Conservation (phyloP, 306 rosid genomes). For the Vicia villosa region DNA sequence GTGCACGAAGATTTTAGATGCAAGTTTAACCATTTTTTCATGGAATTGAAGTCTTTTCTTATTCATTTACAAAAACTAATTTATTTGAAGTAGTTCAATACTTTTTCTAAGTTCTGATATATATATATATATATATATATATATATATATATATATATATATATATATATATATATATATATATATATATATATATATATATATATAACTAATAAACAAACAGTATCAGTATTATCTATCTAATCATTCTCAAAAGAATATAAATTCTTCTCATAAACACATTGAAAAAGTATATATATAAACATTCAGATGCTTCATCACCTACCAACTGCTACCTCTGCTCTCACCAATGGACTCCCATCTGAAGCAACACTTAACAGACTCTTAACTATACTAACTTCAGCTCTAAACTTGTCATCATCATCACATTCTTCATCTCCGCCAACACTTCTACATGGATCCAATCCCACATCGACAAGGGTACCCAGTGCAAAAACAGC, state of each 20-base stretch:
- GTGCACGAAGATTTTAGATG: neutral
- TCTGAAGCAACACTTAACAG: constrained; percentile 84
- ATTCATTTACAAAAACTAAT: neutral
- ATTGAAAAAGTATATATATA: neutral
- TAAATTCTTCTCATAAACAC: constrained; percentile 3
- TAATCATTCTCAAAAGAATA: constrained; percentile 19
- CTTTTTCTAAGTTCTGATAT: constrained; percentile 7
- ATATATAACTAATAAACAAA: neutral
- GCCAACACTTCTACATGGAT: constrained; percentile 65
- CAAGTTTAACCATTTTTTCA: constrained; percentile 2
- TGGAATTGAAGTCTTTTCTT: neutral
- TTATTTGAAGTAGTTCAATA: neutral
- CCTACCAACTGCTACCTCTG: constrained; percentile 98
- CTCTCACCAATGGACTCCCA: constrained; percentile 98
- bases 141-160: no score
- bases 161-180: no score
- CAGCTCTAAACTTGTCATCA: constrained; percentile 82
- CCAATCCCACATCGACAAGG: constrained; percentile 81
- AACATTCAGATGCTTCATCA: constrained; percentile 39
- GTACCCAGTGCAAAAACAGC: constrained; percentile 95
- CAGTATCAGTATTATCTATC: neutral
- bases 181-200: no score
- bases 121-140: no score
- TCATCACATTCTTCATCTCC: constrained; percentile 90
- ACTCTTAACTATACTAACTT: constrained; percentile 79